These are phyloP conservation scores for Solanum habrochaites DNA, from an alignment of 257 asterid genomes.

Conservation along the genomic window DNA sequence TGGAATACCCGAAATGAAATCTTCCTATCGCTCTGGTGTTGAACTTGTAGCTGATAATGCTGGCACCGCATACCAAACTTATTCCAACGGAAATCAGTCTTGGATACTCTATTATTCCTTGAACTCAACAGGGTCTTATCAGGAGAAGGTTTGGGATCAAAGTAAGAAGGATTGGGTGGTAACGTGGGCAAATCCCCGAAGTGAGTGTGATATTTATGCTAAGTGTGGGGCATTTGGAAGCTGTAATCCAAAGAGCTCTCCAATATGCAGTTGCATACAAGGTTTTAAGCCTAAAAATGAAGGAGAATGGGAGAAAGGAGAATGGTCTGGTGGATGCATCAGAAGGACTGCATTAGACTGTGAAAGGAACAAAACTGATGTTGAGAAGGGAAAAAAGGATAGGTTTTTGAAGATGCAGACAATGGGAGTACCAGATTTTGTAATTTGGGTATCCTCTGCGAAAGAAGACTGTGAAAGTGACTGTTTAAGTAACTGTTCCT, in stretches of 20 bases:
- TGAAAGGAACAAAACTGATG: not conserved
- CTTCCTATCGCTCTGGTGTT: not conserved
- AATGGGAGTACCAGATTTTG: conserved; percentile 29
- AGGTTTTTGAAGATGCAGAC: conserved; percentile 24
- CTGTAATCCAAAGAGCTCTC: conserved; percentile 24
- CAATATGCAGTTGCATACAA: conserved; percentile 39
- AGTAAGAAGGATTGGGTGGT: conserved; percentile 1
- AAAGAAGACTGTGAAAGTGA: conserved; percentile 18
- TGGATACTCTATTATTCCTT: not conserved
- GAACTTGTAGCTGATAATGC: not conserved
- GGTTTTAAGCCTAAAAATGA: conserved; percentile 35
- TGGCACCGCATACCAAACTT: not conserved
- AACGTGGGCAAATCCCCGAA: not conserved
- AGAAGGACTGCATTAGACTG: conserved; percentile 33
- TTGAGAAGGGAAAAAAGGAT: conserved; percentile 10
- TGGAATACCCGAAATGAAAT: not conserved
- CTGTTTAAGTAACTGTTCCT: conserved; percentile 22
- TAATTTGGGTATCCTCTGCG: conserved; percentile 4
- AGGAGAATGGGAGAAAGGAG: conserved; percentile 36
- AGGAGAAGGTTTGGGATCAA: not conserved
- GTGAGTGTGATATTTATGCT: conserved; percentile 7
- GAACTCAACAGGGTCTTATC: conserved; percentile 1
- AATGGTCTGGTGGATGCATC: conserved; percentile 47
- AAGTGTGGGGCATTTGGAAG: conserved; percentile 45
- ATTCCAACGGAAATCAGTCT: not conserved